Percentiles rank a stretch among this genome's conserved stretches.
Conservation (phyloP, 164 flowering plant species). For the Magnolia sinica region DNA sequence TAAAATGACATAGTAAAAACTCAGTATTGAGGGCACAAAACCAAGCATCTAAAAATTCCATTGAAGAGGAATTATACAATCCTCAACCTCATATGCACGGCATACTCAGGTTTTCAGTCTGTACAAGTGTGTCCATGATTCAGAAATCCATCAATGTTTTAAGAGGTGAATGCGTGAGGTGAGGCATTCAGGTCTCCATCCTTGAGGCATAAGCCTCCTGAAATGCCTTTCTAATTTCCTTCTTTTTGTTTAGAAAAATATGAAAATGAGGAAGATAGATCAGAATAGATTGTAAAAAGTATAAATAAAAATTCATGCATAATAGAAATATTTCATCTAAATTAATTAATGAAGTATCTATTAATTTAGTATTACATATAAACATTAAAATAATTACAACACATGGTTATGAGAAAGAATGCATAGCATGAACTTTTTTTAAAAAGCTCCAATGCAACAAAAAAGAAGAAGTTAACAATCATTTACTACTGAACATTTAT, state of each 20-base stretch:
- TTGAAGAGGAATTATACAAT: not conserved
- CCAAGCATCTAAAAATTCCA: not conserved
- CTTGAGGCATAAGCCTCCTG: not conserved
- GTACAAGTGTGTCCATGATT: not conserved
- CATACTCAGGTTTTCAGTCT: no score
- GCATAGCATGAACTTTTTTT: not conserved
- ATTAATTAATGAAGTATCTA: not conserved
- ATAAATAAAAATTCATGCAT: not conserved
- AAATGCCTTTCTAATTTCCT: not conserved
- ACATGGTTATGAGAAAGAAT: not conserved
- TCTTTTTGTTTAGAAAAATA: not conserved
- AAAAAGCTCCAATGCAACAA: not conserved
- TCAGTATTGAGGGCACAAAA: not conserved
- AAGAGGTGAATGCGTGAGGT: not conserved
- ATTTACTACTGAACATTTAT: not conserved
- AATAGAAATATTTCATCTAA: not conserved
- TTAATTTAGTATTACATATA: not conserved
- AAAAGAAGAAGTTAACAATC: not conserved
- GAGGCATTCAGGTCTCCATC: not conserved
- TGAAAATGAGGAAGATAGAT: not conserved
- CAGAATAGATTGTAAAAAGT: not conserved
- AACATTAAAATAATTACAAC: not conserved
- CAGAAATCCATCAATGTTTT: not conserved
- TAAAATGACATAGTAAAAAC: constrained; percentile 20
- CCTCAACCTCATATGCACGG: no score